Evolutionary conservation across 306 rosid genomes (phyloP).

Genomic region (Oxytropis ochrocephala): DNA sequence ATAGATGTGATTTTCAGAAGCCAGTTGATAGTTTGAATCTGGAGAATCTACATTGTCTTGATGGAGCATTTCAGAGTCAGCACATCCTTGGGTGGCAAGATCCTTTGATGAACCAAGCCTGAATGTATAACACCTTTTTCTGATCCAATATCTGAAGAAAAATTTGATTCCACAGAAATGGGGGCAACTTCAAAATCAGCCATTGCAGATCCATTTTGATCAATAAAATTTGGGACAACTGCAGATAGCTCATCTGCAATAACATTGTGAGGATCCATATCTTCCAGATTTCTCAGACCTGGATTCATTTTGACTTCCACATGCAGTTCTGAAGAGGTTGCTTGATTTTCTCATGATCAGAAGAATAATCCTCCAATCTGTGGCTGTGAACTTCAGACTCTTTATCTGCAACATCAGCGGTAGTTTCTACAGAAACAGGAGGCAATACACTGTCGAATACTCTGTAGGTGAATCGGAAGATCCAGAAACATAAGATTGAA

Average conservation of each 20-base stretch:
- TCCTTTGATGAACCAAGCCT: conserved; percentile 22
- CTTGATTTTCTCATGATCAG: conserved; percentile 28
- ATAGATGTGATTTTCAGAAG: conserved; percentile 28
- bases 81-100: not conserved
- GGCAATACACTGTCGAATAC: conserved; percentile 28
- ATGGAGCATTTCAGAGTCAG: conserved; percentile 20
- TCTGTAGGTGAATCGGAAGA: conserved; percentile 51
- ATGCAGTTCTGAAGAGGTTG: conserved; percentile 32
- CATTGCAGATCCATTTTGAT: conserved; percentile 26
- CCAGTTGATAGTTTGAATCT: conserved; percentile 34
- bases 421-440: conserved; percentile 26
- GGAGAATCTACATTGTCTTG: conserved; percentile 24
- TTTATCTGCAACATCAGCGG: conserved; percentile 24
- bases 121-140: conserved; percentile 14
- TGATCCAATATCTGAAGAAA: conserved; percentile 31
- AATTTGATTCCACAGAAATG: conserved; percentile 31
- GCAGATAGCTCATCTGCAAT: conserved; percentile 25
- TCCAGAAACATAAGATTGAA: conserved; percentile 38
- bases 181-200: conserved; percentile 24
- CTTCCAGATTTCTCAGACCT: conserved; percentile 27
- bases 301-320: conserved; percentile 21
- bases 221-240: conserved; percentile 16
- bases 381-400: conserved; percentile 29
- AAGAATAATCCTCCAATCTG: conserved; percentile 15
- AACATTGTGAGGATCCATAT: conserved; percentile 19